These are phyloP conservation scores for Emergomyces pasteurianus DNA, from an alignment of 2,329 filamentous ascomycete species.

Conservation along the genomic window DNA sequence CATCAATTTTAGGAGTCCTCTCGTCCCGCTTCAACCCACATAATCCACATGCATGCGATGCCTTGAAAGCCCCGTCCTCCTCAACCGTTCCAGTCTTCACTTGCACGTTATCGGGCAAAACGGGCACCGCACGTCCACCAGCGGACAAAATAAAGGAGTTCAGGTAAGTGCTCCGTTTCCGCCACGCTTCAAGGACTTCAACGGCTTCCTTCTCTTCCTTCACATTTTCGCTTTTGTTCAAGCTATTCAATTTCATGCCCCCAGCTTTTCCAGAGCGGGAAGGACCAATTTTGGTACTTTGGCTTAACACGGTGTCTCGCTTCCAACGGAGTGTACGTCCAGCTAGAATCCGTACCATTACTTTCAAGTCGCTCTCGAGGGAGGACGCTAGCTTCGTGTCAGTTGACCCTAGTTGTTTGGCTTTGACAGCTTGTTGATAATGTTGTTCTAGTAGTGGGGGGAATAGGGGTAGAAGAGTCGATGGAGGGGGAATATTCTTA, in stretches of 20 bases:
- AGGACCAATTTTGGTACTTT: constrained; percentile 74
- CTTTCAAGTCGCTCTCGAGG: constrained; percentile 29
- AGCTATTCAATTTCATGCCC: constrained; percentile 83
- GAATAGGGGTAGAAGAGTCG: constrained; percentile 66
- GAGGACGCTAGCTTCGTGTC: constrained; percentile 13
- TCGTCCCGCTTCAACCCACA: constrained; percentile 86
- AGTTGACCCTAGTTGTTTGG: constrained; percentile 35
- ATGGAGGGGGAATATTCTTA: constrained; percentile 80
- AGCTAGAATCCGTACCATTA: constrained; percentile 68
- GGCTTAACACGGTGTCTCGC: constrained; percentile 68
- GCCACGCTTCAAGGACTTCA: constrained; percentile 66
- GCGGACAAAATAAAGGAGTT: constrained; percentile 45
- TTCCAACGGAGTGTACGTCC: constrained; percentile 85
- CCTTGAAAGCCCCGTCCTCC: constrained; percentile 56
- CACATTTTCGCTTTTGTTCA: constrained; percentile 71
- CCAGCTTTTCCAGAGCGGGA: constrained; percentile 58
- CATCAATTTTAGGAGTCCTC: constrained; percentile 62
- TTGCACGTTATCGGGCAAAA: constrained; percentile 55
- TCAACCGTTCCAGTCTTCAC: constrained; percentile 50
- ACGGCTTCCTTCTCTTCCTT: constrained; percentile 77
- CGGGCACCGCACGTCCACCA: constrained; percentile 44
- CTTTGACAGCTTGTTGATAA: constrained; percentile 51
- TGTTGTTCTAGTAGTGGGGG: constrained; percentile 57
- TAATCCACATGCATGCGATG: constrained; percentile 64
- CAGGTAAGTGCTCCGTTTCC: constrained; percentile 60